Base-by-base conservation (phyloP, 192 early-diverging fungal genomes). In the Coemansia erecta region DNA sequence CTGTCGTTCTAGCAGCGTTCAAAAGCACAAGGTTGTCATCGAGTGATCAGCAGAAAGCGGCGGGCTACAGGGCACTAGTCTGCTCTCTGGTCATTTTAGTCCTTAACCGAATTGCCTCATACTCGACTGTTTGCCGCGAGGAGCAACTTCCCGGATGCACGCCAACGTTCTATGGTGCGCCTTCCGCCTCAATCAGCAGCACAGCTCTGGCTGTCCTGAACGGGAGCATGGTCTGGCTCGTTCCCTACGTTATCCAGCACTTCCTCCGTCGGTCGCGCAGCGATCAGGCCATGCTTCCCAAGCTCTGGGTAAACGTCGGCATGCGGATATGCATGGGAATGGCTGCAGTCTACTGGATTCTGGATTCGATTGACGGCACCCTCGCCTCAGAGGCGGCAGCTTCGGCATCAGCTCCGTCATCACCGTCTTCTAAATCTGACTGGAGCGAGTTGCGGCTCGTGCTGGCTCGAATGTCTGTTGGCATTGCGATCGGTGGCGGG, bases 91-190 rank as follows among this genome's bases (percentile, higher is more conserved):
- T 73, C 7, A 81, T 89, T 15, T 80, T 89, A 39, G 77, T 82
- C 1, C 54, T 91, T 23, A 87, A 82, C 11, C 66, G 87, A 2
- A 39, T 83, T 4, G 57, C 83, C 7, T 73, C 82, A 4, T 70
- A 82, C 33, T 85, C 84, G 1, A 92, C 87, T 4, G 84, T 94
- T 22, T 98, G 96, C 57, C 88, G 94, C 21, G 91, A 92, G 57
- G 96, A 98, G 56, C 92, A 96, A 75, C 73, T 85, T 7, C 85
- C 87, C 3, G 64, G 82, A 39, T 98, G 95, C 67, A 66, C 60
- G 12, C 87, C 89, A n/a, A 92, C 89, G 12, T 93, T 88, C 80
- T 90, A 95, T 58, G 84, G 85, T 7, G 66, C 84, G 4, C 72
- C 69, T 0, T 61, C 60, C 18, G 69, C 66, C 9, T 77, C 75